Evolutionary conservation across 148 eudicot species (phyloP), one percentile per base, ranked within the genome.

Genomic region (Nyssa sinensis): DNA sequence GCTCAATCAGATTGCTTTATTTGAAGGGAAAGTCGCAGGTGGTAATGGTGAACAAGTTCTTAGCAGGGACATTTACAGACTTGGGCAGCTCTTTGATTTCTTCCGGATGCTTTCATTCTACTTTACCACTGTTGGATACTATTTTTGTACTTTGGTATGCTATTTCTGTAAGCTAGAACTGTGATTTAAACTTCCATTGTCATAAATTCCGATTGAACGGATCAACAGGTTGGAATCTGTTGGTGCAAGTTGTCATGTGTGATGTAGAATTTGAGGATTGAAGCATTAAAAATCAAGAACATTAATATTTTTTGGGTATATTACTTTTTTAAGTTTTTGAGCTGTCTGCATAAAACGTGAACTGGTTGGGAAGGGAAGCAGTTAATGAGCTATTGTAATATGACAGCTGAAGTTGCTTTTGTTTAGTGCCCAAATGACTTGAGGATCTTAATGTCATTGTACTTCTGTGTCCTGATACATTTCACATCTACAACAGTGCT

Each of bases 31-130:
- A 84, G 99, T 96, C 79, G 98, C 99, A 68, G 93, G 99, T 58
- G 99, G 98, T 37, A 96, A 96, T 76, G 98, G 99, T 77, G 99
- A 96, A 85, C 99, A 96, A 91, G 95, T 96, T 80, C 94, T 96
- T 66, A 96, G 99, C 78, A 88, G 99, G 73, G 99, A 96, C 80
- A 85, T 96, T 67, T 93, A 89, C 84, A 84, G 99, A 79, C 94
- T 96, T 37, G 99, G 99, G 23, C 98, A 96, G 87, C 97, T 91
- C 75, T 88, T 96, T 84, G 99, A 96, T 81, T 89, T 96, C 81
- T 91, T 92, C 85, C 79, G 99, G 75, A 96, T 96, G 99, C 80
- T 96, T 87, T 96, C 99, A 47, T 96, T 96, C 84, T 96, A 85
- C 82, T 96, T 86, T 74, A 93, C 99, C 0, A 93, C 99, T 63